Evolutionary conservation across 495 filamentous ascomycete genomes (phyloP).

Genomic region (Oidiodendron maius): DNA sequence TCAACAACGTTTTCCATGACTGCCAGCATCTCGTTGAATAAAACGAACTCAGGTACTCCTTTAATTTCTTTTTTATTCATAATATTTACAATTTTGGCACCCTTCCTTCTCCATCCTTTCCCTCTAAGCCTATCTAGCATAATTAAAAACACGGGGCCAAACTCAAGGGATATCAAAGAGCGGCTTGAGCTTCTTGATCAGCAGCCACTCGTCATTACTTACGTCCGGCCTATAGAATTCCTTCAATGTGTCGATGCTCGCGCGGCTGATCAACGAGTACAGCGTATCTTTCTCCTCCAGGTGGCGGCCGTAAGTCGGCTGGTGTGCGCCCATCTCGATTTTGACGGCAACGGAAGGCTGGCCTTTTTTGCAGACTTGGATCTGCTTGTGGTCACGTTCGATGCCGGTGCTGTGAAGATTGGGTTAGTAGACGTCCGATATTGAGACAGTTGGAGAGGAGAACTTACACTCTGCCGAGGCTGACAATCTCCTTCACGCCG

Average conservation of each 20-base stretch:
- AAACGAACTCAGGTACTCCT: background rate
- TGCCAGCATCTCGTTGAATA: too few relatives aligned
- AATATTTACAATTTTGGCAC: background rate
- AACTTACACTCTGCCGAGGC: constrained; percentile 91
- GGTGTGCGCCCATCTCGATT: constrained; percentile 88
- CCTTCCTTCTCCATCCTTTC: background rate
- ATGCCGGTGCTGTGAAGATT: constrained; percentile 66
- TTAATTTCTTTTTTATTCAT: background rate
- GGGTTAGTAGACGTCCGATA: constrained; percentile 12
- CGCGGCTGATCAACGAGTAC: constrained; percentile 80
- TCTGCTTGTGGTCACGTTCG: constrained; percentile 94
- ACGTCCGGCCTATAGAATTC: constrained; percentile 92
- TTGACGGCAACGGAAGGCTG: constrained; percentile 96
- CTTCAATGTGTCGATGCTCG: constrained; percentile 91
- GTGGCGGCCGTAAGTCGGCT: constrained; percentile 92
- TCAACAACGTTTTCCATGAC: too few relatives aligned
- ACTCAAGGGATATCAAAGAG: constrained; percentile 78
- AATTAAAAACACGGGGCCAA: background rate
- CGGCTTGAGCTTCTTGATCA: constrained; percentile 88
- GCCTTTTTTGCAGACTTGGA: constrained; percentile 87
- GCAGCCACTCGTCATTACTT: constrained; percentile 85
- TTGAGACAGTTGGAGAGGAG: too few relatives aligned
- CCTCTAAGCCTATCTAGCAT: background rate
- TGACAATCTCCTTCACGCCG: constrained; percentile 73
- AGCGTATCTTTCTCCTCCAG: constrained; percentile 89